Evolutionary conservation across 495 filamentous ascomycete species (phyloP).

Genomic region (Oleoguttula mirabilis): DNA sequence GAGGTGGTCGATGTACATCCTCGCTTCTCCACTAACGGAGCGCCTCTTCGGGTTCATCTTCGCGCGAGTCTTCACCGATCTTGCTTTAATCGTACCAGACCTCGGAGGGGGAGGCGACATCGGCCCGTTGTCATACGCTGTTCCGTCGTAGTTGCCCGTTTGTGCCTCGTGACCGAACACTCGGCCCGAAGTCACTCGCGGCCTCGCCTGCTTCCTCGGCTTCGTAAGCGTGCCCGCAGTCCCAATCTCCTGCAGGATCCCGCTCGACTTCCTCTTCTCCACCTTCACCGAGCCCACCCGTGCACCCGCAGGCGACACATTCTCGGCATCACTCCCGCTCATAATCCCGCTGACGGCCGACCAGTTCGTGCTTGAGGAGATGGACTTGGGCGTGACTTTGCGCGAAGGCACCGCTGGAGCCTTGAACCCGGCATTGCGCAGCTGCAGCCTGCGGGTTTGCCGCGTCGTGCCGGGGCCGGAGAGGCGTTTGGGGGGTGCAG

Average conservation of each 20-base stretch:
- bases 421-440: slow-evolving; percentile 21
- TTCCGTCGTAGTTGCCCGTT: not conserved
- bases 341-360: not conserved
- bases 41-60: slow-evolving; percentile 7
- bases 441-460: slow-evolving; percentile 15
- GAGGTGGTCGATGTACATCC: slow-evolving; percentile 22
- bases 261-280: slow-evolving; percentile 7
- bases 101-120: slow-evolving; percentile 5
- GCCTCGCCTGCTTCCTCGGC: slow-evolving; percentile 4
- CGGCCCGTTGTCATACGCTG: not conserved
- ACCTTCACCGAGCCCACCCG: not conserved
- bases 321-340: slow-evolving; percentile 13
- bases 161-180: not conserved
- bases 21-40: slow-evolving; percentile 16
- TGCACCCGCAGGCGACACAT: slow-evolving; percentile 4
- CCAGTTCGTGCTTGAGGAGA: slow-evolving; percentile 7
- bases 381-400: slow-evolving; percentile 17
- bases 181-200: not conserved
- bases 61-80: slow-evolving; percentile 2
- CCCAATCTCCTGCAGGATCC: slow-evolving; percentile 15
- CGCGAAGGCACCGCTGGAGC: slow-evolving; percentile 11
- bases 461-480: slow-evolving; percentile 12
- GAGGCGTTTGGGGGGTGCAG: not conserved
- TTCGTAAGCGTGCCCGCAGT: slow-evolving; percentile 7
- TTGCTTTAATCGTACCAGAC: slow-evolving; percentile 1